Evolutionary conservation across 106 monocot species (phyloP).

Genomic region (Narthecium ossifragum): DNA sequence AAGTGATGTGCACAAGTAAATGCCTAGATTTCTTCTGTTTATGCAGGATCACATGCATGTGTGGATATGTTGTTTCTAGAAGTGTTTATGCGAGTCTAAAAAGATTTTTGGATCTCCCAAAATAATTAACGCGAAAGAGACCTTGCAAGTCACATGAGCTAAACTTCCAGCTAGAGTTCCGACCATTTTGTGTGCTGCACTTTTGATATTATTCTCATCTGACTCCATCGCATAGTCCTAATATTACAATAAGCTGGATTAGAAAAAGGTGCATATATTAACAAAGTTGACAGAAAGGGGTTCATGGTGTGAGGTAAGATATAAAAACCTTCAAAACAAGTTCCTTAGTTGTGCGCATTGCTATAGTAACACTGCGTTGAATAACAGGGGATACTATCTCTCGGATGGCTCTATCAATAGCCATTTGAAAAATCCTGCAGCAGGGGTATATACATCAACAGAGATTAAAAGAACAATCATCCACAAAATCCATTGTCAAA

Average conservation of each 20-base stretch:
- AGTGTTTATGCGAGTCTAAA: too few species aligned
- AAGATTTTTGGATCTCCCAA: neutral
- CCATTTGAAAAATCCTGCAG: conserved; percentile 60
- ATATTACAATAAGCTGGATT: neutral
- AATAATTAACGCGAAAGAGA: conserved; percentile 12
- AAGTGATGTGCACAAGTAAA: too few species aligned
- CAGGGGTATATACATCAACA: conserved; percentile 3
- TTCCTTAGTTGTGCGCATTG: conserved; percentile 87
- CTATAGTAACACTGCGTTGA: conserved; percentile 95
- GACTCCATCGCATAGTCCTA: conserved; percentile 94
- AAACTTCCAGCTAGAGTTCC: conserved; percentile 91
- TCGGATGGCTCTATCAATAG: conserved; percentile 76
- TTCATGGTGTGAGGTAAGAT: too few species aligned
- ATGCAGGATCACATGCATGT: too few species aligned
- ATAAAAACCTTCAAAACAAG: conserved; percentile 77
- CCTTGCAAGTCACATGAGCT: conserved; percentile 99
- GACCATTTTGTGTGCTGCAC: conserved; percentile 87
- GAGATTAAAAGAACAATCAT: too few species aligned
- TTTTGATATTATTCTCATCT: conserved; percentile 63
- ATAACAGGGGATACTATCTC: conserved; percentile 90
- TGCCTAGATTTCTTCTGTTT: too few species aligned
- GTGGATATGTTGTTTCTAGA: too few species aligned
- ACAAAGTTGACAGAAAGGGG: too few species aligned
- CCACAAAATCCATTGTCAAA: too few species aligned
- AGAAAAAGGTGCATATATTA: too few species aligned